Evolutionary conservation across 192 early-diverging fungal species (phyloP).

Genomic region (Coemansia erecta): DNA sequence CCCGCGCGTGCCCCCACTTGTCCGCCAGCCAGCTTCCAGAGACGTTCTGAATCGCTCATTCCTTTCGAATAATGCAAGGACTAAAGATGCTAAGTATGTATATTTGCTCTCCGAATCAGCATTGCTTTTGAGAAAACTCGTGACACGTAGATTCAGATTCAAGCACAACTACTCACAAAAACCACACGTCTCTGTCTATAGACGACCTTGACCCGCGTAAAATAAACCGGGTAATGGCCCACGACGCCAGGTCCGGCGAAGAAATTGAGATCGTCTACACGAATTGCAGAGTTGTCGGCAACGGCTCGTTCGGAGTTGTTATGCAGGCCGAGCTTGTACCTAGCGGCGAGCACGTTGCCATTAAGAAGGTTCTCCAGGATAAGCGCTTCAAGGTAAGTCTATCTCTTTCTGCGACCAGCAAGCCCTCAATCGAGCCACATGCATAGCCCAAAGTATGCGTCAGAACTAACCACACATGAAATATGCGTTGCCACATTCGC

Average conservation of each 20-base stretch:
- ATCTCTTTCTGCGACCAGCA: too few species aligned
- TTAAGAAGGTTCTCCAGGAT: constrained; percentile 99
- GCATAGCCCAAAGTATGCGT: too few species aligned
- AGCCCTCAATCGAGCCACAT: too few species aligned
- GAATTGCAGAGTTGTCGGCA: constrained; percentile 92
- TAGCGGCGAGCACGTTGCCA: constrained; percentile 81
- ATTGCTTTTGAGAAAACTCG: background rate
- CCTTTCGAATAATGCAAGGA: constrained; percentile 42
- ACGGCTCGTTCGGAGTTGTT: constrained; percentile 98
- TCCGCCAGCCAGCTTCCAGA: background rate
- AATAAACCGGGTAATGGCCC: constrained; percentile 74
- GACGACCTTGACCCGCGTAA: constrained; percentile 62
- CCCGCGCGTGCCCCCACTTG: background rate
- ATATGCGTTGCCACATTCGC: too few species aligned
- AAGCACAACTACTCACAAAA: background rate
- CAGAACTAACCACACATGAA: too few species aligned
- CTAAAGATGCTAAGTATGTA: constrained; percentile 52
- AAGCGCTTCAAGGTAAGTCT: constrained; percentile 79
- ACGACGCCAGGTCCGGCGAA: constrained; percentile 83
- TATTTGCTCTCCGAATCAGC: background rate
- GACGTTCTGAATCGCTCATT: background rate
- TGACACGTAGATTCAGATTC: background rate
- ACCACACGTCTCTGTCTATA: constrained; percentile 7
- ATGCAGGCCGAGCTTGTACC: constrained; percentile 88
- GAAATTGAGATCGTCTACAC: constrained; percentile 85